Evolutionary conservation across 768 basidiomycete genomes (phyloP), one percentile per base, ranked within the genome.

Genomic region (Exidia glandulosa): DNA sequence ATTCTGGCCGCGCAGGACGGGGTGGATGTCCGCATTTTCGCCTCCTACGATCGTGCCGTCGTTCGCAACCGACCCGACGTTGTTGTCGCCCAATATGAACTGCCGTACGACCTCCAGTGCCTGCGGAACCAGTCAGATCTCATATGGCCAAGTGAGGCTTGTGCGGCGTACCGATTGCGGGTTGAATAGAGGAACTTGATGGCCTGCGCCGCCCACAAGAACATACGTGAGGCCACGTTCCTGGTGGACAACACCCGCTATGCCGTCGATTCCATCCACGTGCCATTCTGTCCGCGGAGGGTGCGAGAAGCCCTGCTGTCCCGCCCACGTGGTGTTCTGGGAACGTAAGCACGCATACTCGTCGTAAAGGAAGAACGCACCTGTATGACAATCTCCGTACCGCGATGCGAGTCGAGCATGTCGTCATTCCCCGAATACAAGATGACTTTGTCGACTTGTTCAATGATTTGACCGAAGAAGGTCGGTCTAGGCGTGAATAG

Each of bases 311-410:
- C 88, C 88, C 70, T 82, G 85, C 47, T 84, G 82, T 5, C 86
- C 87, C 29, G 86, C 87, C 63, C 88, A 90, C 0, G 88, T 88
- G 29, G 86, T 87, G 65, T 90, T 90, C 84, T 88, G 57, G 0
- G 48, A 23, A 59, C 7, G 37, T 37, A 3, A 6, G 13, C 27
- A 45, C 29, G 25, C 34, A 63, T 67, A 47, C 3, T 33, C 41
- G 7, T 3, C 23, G 9, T 50, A 50, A 29, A 13, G 27, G 7
- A 32, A 32, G 31, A 25, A 31, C 76, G 7, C 67, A 85, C 86
- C 71, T 77, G 41, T 6, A 45, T 45, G 41, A 45, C 41, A 23
- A 45, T 19, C 41, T 88, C 81, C 34, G 83, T 81, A 14, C 84
- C 79, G 30, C 77, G 73, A 65, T 87, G 86, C 1, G 85, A 74